phyloP scores from a whole-genome alignment of 805 yeast genomes.

The Cyberlindnera lachancei region DNA sequence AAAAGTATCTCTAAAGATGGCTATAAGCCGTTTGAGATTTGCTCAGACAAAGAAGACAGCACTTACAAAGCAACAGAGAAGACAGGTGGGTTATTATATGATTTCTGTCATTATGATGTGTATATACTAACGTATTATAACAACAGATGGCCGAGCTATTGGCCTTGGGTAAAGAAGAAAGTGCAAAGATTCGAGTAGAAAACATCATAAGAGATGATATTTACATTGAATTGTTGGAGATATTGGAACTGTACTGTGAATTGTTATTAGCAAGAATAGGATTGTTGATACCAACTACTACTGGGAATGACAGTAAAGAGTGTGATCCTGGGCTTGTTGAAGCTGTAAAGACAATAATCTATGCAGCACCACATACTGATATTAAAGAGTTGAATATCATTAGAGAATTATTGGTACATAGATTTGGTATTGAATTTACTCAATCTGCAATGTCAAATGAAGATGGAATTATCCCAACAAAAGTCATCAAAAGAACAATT shows the following conservation, averaged over 20 bases:
- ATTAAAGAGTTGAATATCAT: conserved; percentile 60
- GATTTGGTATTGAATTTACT: conserved; percentile 62
- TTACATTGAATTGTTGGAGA: conserved; percentile 70
- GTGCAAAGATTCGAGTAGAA: conserved; percentile 79
- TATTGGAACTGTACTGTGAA: conserved; percentile 77
- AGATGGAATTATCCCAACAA: conserved; percentile 53
- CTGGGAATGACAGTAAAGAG: conserved; percentile 27
- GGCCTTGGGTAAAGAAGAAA: conserved; percentile 64
- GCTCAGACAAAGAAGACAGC: conserved; percentile 67
- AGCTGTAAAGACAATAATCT: conserved; percentile 65
- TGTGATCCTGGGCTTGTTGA: conserved; percentile 37
- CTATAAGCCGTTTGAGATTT: conserved; percentile 59
- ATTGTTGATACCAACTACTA: too few relatives aligned
- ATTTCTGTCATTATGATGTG: neutral
- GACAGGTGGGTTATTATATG: conserved; percentile 28
- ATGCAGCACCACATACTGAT: conserved; percentile 65
- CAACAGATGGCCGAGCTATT: conserved; percentile 60
- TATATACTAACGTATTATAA: neutral
- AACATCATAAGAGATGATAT: conserved; percentile 78
- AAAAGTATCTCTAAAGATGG: conserved; percentile 43
- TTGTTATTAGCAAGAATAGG: conserved; percentile 67
- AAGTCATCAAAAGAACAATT: conserved; percentile 53
- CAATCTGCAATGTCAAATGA: conserved; percentile 42
- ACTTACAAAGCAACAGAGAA: conserved; percentile 64
- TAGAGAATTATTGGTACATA: conserved; percentile 52